Evolutionary conservation across 768 basidiomycete genomes (phyloP), one percentile per base, ranked within the genome.

Genomic region (Phaeotremella skinneri): DNA sequence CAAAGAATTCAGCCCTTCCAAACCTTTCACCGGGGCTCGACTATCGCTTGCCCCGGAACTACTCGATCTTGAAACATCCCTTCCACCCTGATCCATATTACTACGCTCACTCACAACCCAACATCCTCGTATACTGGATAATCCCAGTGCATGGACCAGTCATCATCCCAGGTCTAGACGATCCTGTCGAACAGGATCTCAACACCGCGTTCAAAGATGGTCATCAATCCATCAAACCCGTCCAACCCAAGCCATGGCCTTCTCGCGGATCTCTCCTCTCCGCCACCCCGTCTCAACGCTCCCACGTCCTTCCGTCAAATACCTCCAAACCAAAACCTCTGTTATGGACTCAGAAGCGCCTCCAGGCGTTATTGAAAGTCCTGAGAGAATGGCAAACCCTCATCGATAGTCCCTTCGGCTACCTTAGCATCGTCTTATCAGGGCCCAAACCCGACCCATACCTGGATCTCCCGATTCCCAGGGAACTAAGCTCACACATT

Each of bases 381-480:
- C 54, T 75, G 3, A 49, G 55, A 3, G 58, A 60, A 3, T 39
- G 66, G 0, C 58, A 67, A 26, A 20, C 45, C 7, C 43, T 67
- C n/a, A 39, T 41, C 1, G 3, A 34, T 2, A 43, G 42, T n/a
- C 52, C 57, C 1, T 62, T 69, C 31, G 65, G 67, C 14, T 14
- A 23, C 5, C 21, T 72, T 2, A 50, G 52, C 4, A 58, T 69
- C 14, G 55, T 58, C 2, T 56, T 72, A 9, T 61, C 66, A 4
- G 68, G 68, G 13, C 62, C 73, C 0, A 70, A 74, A 55, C 73
- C 73, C 9, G 73, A 74, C 55, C 70, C 73, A 23, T 74, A 61
- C 56, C 6, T 72, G 30, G 63, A 57, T 31, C 42, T 69, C 5
- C 58, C 30, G 17, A 17, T 49, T 20, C 53, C 61, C 4, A 23